Evolutionary conservation across 108 stramenopile genomes (phyloP), one percentile per base, ranked within the genome.

Genomic region (Discostella stelligeroides): DNA sequence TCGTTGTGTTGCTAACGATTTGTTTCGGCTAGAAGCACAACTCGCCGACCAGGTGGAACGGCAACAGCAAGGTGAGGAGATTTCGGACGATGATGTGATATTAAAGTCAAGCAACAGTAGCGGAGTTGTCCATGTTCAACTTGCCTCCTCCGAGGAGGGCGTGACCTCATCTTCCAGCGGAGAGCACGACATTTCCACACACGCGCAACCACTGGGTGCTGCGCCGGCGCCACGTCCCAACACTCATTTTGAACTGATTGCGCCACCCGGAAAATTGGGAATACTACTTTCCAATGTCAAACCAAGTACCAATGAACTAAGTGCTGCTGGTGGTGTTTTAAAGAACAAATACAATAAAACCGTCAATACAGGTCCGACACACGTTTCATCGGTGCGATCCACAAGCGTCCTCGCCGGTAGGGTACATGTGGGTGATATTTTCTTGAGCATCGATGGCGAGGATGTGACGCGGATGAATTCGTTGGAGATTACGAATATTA

Each of bases 221-320:
- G 68, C 55, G 28, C 76, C 76, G 2, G 56, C 45, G 34, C 76
- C 77, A 7, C 77, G 77, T 4, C 59, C 48, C 1, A 50, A 38
- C 15, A 51, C 72, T 6, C 18, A 50, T 12, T 58, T 75, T 25
- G 66, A 66, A 45, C 67, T 83, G 11, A 25, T 79, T 2, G 85
- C 85, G 8, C 90, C 90, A 30, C 82, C 87, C 0, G 90, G 90
- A 13, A 88, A 87, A 60, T 72, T 91, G 28, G 90, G 90, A 27
- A 78, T 91, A 29, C 82, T 91, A 59, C 84, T 91, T 11, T 78
- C 86, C 21, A 85, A 87, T 38, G 15, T 27, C 34, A 38, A 56
- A 38, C n/a, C 55, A 13, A 7, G 7, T 45, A 45, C 13, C n/a
- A 45, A 11, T 10, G 9, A 17, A n/a, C 1, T n/a, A 45, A n/a